Base-by-base conservation (phyloP, 2,329 filamentous ascomycete genomes). In the Exserohilum turcica region DNA sequence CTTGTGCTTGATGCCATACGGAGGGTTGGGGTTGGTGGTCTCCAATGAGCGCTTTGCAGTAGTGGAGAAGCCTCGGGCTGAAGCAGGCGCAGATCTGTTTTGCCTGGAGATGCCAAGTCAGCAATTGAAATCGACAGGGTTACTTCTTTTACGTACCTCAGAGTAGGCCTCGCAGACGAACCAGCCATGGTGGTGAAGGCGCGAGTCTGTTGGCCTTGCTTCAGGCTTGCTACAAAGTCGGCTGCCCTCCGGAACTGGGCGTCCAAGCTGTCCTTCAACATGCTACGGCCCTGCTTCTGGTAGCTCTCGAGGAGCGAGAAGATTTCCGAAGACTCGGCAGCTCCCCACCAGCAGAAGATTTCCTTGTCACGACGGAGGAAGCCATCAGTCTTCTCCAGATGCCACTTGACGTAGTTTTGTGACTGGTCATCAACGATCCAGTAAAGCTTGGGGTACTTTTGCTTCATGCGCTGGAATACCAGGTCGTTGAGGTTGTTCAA, bases 351-450 rank as follows among this genome's bases (percentile, higher is more conserved):
- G 82, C 97, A 97, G 70, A 97, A 87, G 33, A 97, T 91, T 70
- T 92, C 91, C 53, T 91, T 91, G 63, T 91, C 86, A 50, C 87
- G 86, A 58, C 89, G 91, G 66, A 97, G 84, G 76, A 91, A 96
- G 51, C 94, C 93, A 65, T 97, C 92, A 8, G 93, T 89, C 82
- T 96, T 96, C 77, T 96, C 92, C 64, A 96, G 95, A 81, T 97
- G 97, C 94, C 93, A 97, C 40, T 68, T 67, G 9, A 91, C 92
- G 66, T 97, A 81, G 74, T 97, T 97, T 82, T 97, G 93, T 67
- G 97, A 92, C 64, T 95, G 89, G 70, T 92, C 89, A 79, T 90
- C 93, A 56, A 97, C 93, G n/a, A 92, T 96, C 93, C 92, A 99
- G 60, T 91, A 89, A 61, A 97, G 82, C 78, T 89, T 91, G 49